Percentiles rank a stretch among this genome's conserved stretches.
Evolutionary conservation across 148 eudicot genomes (phyloP).

Genomic region (Rhododendron ovatum): DNA sequence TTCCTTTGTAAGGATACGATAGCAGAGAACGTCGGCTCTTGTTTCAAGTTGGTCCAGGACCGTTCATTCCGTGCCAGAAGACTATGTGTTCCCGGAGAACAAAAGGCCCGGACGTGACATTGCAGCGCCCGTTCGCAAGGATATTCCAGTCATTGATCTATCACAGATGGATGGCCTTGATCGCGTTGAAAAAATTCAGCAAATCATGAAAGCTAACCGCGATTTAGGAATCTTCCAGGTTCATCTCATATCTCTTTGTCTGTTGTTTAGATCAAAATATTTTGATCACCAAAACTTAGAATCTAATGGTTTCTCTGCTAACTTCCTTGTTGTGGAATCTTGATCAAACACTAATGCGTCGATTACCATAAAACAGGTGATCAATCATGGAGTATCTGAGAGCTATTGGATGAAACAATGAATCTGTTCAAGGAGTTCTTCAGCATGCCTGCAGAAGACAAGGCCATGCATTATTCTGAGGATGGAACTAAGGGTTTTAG

Average conservation of each 20-base stretch:
- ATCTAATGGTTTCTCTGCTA: not conserved
- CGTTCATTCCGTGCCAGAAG: not conserved
- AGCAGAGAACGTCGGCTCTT: not conserved
- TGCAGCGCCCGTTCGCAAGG: not conserved
- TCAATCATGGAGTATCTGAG: constrained; percentile 28
- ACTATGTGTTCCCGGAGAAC: not conserved
- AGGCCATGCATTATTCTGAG: constrained; percentile 18
- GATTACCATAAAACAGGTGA: not conserved
- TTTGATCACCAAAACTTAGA: not conserved
- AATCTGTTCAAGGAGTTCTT: constrained; percentile 11
- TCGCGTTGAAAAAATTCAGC: not conserved
- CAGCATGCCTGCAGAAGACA: constrained; percentile 13
- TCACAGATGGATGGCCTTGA: not conserved
- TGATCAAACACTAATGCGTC: not conserved
- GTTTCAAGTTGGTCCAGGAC: not conserved
- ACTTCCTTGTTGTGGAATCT: not conserved
- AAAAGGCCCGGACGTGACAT: not conserved
- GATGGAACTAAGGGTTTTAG: constrained; percentile 13
- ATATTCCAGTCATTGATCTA: not conserved
- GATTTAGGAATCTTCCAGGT: not conserved
- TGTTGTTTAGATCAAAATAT: too few relatives aligned
- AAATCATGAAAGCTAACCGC: not conserved
- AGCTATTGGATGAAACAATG: constrained; percentile 24
- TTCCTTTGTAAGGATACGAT: not conserved
- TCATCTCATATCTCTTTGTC: not conserved